Percentiles rank a stretch among this genome's conserved stretches.
phyloP scores from a whole-genome alignment of 2,329 filamentous ascomycete genomes.

The Juglanconis juglandina region DNA sequence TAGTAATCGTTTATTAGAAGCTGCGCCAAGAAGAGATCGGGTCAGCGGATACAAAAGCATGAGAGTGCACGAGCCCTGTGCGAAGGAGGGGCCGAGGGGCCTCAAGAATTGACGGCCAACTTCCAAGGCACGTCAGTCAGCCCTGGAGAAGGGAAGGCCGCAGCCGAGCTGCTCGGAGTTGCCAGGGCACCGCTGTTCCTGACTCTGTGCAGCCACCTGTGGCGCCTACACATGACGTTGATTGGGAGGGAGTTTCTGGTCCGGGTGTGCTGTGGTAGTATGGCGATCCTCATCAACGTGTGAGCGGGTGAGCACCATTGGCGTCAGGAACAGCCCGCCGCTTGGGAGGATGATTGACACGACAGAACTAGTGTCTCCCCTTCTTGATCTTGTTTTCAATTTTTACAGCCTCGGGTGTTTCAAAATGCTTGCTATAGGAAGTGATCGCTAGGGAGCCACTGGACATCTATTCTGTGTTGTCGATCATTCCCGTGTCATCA shows the following conservation, averaged over 20 bases:
- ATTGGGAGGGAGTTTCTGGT: slow-evolving; percentile 9
- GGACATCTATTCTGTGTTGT: too few species aligned
- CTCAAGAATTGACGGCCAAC: not conserved
- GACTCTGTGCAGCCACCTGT: slow-evolving; percentile 3
- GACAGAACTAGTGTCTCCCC: not conserved
- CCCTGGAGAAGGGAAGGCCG: not conserved
- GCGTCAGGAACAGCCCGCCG: not conserved
- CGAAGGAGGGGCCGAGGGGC: not conserved
- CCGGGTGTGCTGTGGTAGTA: not conserved
- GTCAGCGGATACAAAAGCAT: not conserved
- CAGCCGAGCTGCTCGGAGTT: not conserved
- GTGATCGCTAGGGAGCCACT: not conserved
- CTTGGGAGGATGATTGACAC: not conserved
- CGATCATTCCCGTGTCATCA: not conserved
- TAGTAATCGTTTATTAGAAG: not conserved
- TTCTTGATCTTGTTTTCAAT: not conserved
- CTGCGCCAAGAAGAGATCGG: not conserved
- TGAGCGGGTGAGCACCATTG: not conserved
- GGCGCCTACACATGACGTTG: not conserved
- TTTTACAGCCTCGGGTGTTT: not conserved
- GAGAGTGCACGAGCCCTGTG: not conserved
- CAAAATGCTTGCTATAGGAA: not conserved
- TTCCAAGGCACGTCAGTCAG: not conserved
- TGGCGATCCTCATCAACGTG: slow-evolving; percentile 1
- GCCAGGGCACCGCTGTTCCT: not conserved